These are phyloP conservation scores for Mycena latifolia DNA, from an alignment of 768 basidiomycete genomes.

Conservation along the genomic window DNA sequence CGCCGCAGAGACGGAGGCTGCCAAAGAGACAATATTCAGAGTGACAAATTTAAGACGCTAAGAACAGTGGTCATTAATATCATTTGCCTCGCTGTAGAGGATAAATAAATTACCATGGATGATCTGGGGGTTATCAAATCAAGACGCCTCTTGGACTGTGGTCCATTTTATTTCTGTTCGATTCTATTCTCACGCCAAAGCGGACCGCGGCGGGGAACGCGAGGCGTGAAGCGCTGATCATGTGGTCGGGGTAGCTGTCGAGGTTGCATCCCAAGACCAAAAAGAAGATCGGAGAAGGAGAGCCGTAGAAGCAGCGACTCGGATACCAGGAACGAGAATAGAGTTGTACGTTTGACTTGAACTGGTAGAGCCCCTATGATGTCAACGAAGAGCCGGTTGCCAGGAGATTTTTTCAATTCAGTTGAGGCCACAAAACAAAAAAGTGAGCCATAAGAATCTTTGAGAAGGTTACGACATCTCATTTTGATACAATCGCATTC, in stretches of 20 bases:
- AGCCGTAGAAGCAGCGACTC: too few relatives aligned
- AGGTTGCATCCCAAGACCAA: conserved; percentile 23
- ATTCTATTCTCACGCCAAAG: conserved; percentile 8
- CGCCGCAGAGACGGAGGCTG: conserved; percentile 19
- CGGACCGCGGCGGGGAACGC: conserved; percentile 18
- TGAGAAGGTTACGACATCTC: too few relatives aligned
- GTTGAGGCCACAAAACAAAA: too few relatives aligned
- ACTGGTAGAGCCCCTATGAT: too few relatives aligned
- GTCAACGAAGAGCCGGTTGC: too few relatives aligned
- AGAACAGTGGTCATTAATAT: neutral
- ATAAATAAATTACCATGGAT: conserved; percentile 5
- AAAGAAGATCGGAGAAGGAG: conserved; percentile 1
- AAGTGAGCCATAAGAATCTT: too few relatives aligned
- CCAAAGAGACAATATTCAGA: conserved; percentile 10
- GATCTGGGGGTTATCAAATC: neutral
- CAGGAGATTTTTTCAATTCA: too few relatives aligned
- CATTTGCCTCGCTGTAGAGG: too few relatives aligned
- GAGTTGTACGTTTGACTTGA: too few relatives aligned
- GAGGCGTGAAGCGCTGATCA: neutral
- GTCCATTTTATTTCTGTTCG: conserved; percentile 20
- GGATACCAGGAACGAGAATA: too few relatives aligned
- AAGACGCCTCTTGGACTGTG: neutral
- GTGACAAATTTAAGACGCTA: conserved; percentile 16
- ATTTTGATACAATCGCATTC: too few relatives aligned
- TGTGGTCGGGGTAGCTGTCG: conserved; percentile 9